Conservation (phyloP, 2,329 filamentous ascomycete species). For the Leptographium flavum region DNA sequence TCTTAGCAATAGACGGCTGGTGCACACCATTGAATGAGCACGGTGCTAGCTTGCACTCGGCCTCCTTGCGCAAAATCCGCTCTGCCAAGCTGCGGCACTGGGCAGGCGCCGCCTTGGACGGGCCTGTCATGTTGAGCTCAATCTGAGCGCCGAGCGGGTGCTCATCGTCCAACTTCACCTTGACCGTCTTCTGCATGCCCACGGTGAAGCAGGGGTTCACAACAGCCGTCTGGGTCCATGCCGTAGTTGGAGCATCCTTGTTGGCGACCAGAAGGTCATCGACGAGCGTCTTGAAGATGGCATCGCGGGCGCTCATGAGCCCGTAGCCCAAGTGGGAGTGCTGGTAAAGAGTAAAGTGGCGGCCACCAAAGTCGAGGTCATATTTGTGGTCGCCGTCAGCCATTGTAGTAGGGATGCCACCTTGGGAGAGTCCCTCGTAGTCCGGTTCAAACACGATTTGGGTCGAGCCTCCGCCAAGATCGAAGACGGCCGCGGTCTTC, state of each 20-base stretch:
- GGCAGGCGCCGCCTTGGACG: constrained; percentile 56
- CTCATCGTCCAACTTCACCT: constrained; percentile 52
- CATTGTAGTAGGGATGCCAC: constrained; percentile 75
- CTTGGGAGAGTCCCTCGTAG: constrained; percentile 57
- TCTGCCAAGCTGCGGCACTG: constrained; percentile 87
- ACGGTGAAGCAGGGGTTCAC: constrained; percentile 77
- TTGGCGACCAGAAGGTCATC: constrained; percentile 55
- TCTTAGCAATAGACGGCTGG: constrained; percentile 84
- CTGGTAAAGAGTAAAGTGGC: constrained; percentile 87
- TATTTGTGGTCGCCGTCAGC: constrained; percentile 93
- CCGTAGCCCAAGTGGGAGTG: constrained; percentile 96
- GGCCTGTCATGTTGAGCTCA: constrained; percentile 79
- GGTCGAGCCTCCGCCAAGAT: constrained; percentile 90
- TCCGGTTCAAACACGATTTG: constrained; percentile 98
- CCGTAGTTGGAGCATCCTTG: constrained; percentile 36
- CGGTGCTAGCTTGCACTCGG: constrained; percentile 66
- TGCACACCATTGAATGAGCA: constrained; percentile 98
- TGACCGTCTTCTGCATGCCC: constrained; percentile 60
- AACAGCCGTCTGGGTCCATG: constrained; percentile 59
- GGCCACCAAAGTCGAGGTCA: constrained; percentile 70
- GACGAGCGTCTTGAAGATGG: constrained; percentile 65
- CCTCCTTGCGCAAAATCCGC: constrained; percentile 79
- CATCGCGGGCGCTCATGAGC: constrained; percentile 83
- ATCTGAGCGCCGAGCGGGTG: constrained; percentile 51
- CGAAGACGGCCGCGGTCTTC: constrained; percentile 86